Evolutionary conservation across 2,329 filamentous ascomycete species (phyloP).

Genomic region (Ceratocystis albifundus): DNA sequence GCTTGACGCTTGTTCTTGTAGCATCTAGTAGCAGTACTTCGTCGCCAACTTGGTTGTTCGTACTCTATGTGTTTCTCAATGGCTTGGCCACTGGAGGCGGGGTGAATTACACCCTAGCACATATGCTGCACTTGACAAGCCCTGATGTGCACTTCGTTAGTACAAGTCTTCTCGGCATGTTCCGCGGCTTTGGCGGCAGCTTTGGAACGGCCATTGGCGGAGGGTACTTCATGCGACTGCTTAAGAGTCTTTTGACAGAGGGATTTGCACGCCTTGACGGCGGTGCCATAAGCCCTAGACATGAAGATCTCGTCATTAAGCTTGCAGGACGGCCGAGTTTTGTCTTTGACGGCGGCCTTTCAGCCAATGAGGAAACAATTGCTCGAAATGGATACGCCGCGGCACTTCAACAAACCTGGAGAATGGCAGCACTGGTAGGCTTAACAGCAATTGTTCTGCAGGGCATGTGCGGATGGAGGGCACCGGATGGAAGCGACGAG

Average conservation of each 20-base stretch:
- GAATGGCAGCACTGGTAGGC: slow-evolving; percentile 36
- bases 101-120: slow-evolving; percentile 71
- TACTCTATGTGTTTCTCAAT: slow-evolving; percentile 54
- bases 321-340: slow-evolving; percentile 42
- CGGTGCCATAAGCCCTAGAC: slow-evolving; percentile 29
- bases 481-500: slow-evolving; percentile 30
- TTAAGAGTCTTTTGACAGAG: slow-evolving; percentile 43
- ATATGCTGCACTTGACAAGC: slow-evolving; percentile 60
- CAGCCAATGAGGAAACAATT: slow-evolving; percentile 33
- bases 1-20: slow-evolving; percentile 45
- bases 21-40: slow-evolving; percentile 43
- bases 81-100: slow-evolving; percentile 61
- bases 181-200: slow-evolving; percentile 68
- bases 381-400: slow-evolving; percentile 39
- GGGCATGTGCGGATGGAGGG: slow-evolving; percentile 42
- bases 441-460: slow-evolving; percentile 38
- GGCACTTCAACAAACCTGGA: slow-evolving; percentile 38
- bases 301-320: slow-evolving; percentile 35
- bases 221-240: slow-evolving; percentile 56
- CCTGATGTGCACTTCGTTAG: slow-evolving; percentile 60
- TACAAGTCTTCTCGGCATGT: slow-evolving; percentile 64
- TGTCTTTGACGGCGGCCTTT: slow-evolving; percentile 37
- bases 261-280: slow-evolving; percentile 45
- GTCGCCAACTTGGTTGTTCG: slow-evolving; percentile 42
- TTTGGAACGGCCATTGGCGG: slow-evolving; percentile 73